phyloP scores from a whole-genome alignment of 2,329 filamentous ascomycete genomes.

The Byssochlamys sp. region DNA sequence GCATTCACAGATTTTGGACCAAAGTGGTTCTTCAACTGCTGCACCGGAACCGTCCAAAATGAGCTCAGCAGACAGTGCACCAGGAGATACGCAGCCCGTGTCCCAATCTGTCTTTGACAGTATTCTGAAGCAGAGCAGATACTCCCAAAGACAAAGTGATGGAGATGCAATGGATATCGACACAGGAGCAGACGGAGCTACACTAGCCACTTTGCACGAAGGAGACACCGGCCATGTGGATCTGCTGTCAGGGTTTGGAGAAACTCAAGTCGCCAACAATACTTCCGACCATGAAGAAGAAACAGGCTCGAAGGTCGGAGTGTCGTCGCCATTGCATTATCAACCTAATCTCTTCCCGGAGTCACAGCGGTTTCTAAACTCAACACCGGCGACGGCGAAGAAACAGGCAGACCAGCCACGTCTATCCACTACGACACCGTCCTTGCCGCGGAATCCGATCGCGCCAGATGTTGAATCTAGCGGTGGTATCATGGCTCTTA shows the following conservation, averaged over 20 bases:
- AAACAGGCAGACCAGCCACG: constrained; percentile 24
- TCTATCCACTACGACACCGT: constrained; percentile 26
- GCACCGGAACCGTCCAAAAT: constrained; percentile 21
- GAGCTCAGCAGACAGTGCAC: constrained; percentile 23
- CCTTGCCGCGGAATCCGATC: constrained; percentile 35
- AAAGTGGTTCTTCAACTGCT: constrained; percentile 10
- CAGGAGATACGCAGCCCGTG: constrained; percentile 36
- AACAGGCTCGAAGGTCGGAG: constrained; percentile 20
- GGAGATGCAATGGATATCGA: constrained; percentile 8
- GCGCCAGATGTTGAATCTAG: constrained; percentile 25
- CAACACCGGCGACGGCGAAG: constrained; percentile 31
- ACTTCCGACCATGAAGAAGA: constrained; percentile 45
- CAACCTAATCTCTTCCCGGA: constrained; percentile 36
- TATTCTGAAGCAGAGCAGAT: constrained; percentile 28
- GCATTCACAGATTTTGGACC: constrained; percentile 1
- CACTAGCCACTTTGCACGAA: constrained; percentile 30
- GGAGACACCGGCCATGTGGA: constrained; percentile 37
- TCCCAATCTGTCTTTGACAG: constrained; percentile 37
- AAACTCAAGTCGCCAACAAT: constrained; percentile 11
- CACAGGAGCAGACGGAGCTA: constrained; percentile 21
- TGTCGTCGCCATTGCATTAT: constrained; percentile 29
- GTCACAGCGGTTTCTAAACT: constrained; percentile 37
- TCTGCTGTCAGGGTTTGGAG: constrained; percentile 30
- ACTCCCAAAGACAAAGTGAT: constrained; percentile 9
- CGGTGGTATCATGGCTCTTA: constrained; percentile 35